Evolutionary conservation across 192 early-diverging fungal genomes (phyloP).

Genomic region (Kappamyces sp.): DNA sequence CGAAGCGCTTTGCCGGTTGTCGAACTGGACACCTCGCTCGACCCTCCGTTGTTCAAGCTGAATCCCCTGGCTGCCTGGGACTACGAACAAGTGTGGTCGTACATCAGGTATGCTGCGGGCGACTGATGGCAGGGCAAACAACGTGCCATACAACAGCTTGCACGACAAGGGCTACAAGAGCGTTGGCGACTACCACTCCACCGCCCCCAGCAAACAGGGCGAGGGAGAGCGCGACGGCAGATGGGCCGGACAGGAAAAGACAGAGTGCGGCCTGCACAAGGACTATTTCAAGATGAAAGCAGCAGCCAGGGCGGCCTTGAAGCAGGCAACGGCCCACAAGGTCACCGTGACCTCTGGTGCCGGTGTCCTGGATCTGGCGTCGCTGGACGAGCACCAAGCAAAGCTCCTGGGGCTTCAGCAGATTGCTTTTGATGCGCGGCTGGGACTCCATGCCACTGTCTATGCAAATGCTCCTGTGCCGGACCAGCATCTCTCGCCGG

Average conservation of each 20-base stretch:
- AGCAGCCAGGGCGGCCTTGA: constrained; percentile 66
- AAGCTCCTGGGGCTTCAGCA: too few species aligned
- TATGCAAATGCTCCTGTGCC: too few species aligned
- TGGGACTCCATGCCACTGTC: too few species aligned
- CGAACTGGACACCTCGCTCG: constrained; percentile 69
- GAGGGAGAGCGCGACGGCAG: constrained; percentile 81
- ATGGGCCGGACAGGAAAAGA: constrained; percentile 82
- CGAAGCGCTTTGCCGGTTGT: constrained; percentile 69
- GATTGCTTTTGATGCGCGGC: too few species aligned
- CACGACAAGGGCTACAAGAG: constrained; percentile 87
- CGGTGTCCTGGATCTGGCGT: too few species aligned
- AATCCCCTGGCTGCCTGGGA: constrained; percentile 91
- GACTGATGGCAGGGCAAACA: constrained; percentile 39
- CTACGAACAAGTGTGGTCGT: constrained; percentile 82
- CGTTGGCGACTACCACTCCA: constrained; percentile 91
- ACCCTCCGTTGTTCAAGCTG: constrained; percentile 70
- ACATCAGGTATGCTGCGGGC: constrained; percentile 41
- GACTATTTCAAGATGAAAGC: constrained; percentile 92
- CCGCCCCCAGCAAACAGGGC: constrained; percentile 56
- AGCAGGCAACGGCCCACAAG: constrained; percentile 50
- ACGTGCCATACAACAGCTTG: constrained; percentile 86
- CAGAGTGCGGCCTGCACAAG: constrained; percentile 94
- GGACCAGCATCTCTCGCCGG: too few species aligned
- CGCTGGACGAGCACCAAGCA: too few species aligned
- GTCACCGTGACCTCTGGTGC: too few species aligned